These are phyloP conservation scores for Pseudogymnoascus sp. DNA, from an alignment of 2,329 filamentous ascomycete genomes.

Conservation along the genomic window DNA sequence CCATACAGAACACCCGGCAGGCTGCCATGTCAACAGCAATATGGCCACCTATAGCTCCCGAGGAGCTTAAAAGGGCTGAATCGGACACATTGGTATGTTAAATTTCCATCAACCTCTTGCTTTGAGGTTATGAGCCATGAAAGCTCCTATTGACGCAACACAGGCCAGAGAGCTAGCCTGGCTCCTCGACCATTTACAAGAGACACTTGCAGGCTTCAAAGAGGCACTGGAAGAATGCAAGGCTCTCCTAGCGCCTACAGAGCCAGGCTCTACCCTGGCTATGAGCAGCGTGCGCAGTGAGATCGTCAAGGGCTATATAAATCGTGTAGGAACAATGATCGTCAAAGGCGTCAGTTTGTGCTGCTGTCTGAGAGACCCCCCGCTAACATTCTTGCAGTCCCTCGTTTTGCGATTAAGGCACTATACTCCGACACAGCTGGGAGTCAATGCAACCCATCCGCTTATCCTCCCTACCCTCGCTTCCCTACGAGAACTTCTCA, in stretches of 20 bases:
- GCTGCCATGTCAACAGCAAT: conserved; percentile 19
- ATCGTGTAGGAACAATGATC: conserved; percentile 80
- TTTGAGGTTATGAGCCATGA: not conserved
- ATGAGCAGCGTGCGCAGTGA: conserved; percentile 83
- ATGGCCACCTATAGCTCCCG: conserved; percentile 22
- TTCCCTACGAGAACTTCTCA: conserved; percentile 67
- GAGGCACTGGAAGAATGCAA: conserved; percentile 71
- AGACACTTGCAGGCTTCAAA: conserved; percentile 20
- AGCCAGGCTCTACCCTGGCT: conserved; percentile 81
- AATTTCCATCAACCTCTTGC: not conserved
- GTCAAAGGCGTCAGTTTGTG: conserved; percentile 68
- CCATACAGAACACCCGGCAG: not conserved
- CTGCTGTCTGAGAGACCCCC: not conserved
- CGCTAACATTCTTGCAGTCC: conserved; percentile 40
- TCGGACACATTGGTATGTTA: conserved; percentile 23
- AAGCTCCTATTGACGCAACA: conserved; percentile 9
- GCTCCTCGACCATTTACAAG: conserved; percentile 29
- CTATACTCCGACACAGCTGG: conserved; percentile 36
- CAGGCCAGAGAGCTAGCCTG: conserved; percentile 28
- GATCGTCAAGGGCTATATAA: conserved; percentile 85
- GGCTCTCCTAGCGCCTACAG: conserved; percentile 72
- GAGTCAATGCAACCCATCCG: conserved; percentile 33
- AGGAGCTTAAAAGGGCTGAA: conserved; percentile 23
- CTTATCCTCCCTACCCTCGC: conserved; percentile 63
- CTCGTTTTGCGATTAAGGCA: conserved; percentile 70